These are phyloP conservation scores for Polygonum maritimum DNA, from an alignment of 148 eudicot species.

Conservation along the genomic window DNA sequence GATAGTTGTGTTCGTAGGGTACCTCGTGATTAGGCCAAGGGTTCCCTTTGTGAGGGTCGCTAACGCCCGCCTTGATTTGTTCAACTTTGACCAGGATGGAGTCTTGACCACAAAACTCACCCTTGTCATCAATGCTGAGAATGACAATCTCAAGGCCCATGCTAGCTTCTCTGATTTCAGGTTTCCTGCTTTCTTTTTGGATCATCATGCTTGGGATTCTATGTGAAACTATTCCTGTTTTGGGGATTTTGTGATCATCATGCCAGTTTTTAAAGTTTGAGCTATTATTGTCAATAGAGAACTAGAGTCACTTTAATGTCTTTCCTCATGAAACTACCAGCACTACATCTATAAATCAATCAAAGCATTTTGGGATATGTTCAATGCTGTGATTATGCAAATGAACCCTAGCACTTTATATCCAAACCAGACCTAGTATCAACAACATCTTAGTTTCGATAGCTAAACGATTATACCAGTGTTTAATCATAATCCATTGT, in stretches of 20 bases:
- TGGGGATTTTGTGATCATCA: too few species aligned
- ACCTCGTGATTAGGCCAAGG: slow-evolving; percentile 38
- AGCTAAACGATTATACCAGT: not conserved
- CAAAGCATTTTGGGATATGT: too few species aligned
- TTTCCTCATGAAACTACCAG: too few species aligned
- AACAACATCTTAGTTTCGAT: not conserved
- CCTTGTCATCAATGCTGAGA: slow-evolving; percentile 42
- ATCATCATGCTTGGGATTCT: not conserved
- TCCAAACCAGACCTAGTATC: not conserved
- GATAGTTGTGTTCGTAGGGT: slow-evolving; percentile 45
- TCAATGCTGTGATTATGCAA: too few species aligned
- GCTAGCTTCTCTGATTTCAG: slow-evolving; percentile 45
- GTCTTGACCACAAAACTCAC: slow-evolving; percentile 36
- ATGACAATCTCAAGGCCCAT: slow-evolving; percentile 46
- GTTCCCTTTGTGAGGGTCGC: slow-evolving; percentile 46
- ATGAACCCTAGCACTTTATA: not conserved
- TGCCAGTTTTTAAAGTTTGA: too few species aligned
- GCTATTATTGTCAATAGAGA: too few species aligned
- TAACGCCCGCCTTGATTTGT: slow-evolving; percentile 38
- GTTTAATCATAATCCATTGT: not conserved
- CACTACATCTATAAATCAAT: too few species aligned
- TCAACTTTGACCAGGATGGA: slow-evolving; percentile 36
- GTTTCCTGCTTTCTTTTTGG: not conserved
- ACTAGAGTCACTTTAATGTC: too few species aligned
- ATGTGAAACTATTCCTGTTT: not conserved